Conservation (phyloP, 208 protist species). For the Trypanosoma congolense region DNA sequence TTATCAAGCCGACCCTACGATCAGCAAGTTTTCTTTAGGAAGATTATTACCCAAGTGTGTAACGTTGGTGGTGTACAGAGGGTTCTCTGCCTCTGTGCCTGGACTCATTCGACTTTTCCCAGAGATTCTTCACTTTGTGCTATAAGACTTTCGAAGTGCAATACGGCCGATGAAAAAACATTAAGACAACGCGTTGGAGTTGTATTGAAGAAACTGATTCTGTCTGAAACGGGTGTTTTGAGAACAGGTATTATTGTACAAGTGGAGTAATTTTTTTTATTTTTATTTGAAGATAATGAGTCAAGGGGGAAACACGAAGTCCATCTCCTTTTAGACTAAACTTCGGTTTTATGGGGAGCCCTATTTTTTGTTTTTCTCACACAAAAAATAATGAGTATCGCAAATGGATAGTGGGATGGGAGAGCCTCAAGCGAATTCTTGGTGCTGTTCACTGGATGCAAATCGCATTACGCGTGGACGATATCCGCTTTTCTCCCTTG, state of each 20-base stretch:
- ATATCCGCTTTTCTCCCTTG: too few relatives aligned
- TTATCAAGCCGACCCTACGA: constrained; percentile 31
- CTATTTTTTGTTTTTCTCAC: too few relatives aligned
- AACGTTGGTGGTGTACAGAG: constrained; percentile 11
- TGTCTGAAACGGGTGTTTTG: background rate
- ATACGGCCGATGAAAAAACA: constrained; percentile 20
- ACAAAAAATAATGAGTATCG: too few relatives aligned
- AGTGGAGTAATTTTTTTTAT: constrained; percentile 19
- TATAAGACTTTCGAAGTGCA: constrained; percentile 10
- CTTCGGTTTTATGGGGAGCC: too few relatives aligned
- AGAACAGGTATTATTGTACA: constrained; percentile 25
- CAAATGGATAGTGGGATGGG: too few relatives aligned
- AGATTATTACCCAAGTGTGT: constrained; percentile 29
- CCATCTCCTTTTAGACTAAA: too few relatives aligned
- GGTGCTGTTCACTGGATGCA: too few relatives aligned
- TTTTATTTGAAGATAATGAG: too few relatives aligned
- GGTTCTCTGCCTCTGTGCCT: constrained; percentile 29
- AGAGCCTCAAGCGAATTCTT: too few relatives aligned
- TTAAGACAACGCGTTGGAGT: constrained; percentile 5
- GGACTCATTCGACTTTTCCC: constrained; percentile 61
- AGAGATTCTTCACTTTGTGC: constrained; percentile 49
- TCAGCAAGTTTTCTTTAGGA: constrained; percentile 22
- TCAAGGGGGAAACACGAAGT: too few relatives aligned
- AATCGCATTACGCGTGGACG: too few relatives aligned
- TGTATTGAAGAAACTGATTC: constrained; percentile 10